Evolutionary conservation across 805 yeast species (phyloP), one percentile per base, ranked within the genome.

Genomic region (Candida saitoana): DNA sequence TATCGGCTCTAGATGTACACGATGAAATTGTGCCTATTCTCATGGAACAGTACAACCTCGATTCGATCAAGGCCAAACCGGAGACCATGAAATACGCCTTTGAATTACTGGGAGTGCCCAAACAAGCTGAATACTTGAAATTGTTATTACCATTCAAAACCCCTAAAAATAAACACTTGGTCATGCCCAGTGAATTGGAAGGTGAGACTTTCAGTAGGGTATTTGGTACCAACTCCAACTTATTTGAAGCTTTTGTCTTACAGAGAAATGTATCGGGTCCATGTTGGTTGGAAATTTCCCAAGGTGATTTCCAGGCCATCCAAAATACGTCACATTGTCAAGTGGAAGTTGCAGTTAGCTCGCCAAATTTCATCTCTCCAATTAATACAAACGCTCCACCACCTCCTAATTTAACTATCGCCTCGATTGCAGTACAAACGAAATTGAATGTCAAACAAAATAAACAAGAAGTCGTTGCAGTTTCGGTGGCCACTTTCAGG

Each of bases 181-280:
- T 70, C 0, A 52, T 78, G 45, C 91, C 95, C 2, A 49, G 80
- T 1, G 82, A 81, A 43, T 59, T 84, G 25, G 78, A 77, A 48
- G 95, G 96, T 47, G 81, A 78, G 36, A 85, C 95, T 0, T 89
- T 86, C 56, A 65, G 73, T 7, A 84, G 78, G 43, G 87, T 88
- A 2, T 88, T 89, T 65, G 98, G 98, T 38, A 72, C 87, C 2
- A 77, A 72, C 45, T 62, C 93, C 2, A 74, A 74, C 42, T 69
- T 87, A 18, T 89, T 93, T 59, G 99, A 93, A 67, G 74, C 87
- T 9, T 88, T 93, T 62, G 93, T 88, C 8, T 54, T 90, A 18
- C 87, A 83, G 59, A 74, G 86, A 51, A 82, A 84, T 51, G 74
- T 93, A 35, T 90, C 88, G 96, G 99, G 99, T 7, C 99, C 99